A percentile compares a stretch with the other conserved stretches of the same genome.
Conservation (phyloP, 1,284 basidiomycete species). For the Moniliella sp. region DNA sequence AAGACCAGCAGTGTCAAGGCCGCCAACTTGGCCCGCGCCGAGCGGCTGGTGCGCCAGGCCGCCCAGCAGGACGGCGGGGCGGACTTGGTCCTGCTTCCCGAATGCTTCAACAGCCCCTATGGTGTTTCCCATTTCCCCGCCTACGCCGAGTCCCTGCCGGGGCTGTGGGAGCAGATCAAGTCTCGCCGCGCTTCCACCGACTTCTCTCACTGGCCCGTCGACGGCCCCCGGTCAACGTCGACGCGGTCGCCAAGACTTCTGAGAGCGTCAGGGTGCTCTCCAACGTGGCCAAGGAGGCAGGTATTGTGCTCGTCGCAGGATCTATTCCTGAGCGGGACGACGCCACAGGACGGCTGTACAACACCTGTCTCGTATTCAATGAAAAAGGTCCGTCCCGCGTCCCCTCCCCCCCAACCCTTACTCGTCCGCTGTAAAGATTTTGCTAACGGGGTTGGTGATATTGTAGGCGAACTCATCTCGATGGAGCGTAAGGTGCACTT, state of each 20-base stretch:
- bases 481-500: conserved; percentile 83
- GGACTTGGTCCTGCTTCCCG: conserved; percentile 39
- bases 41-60: conserved; percentile 9
- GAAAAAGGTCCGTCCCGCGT: conserved; percentile 45
- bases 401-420: neutral
- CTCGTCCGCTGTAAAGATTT: neutral
- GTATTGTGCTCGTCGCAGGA: conserved; percentile 74
- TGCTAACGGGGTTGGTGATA: neutral
- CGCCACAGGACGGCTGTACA: conserved; percentile 20
- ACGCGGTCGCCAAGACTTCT: conserved; percentile 40
- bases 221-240: conserved; percentile 36
- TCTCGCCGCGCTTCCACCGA: conserved; percentile 4
- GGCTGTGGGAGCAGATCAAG: conserved; percentile 22
- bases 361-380: conserved; percentile 47
- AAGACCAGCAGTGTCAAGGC: conserved; percentile 21
- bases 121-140: conserved; percentile 44
- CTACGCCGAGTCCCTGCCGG: conserved; percentile 25
- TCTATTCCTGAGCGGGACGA: conserved; percentile 28
- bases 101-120: conserved; percentile 96
- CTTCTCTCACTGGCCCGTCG: conserved; percentile 35
- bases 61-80: conserved; percentile 6
- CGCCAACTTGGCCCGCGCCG: conserved; percentile 19
- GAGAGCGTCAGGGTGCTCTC: conserved; percentile 66
- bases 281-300: conserved; percentile 54
- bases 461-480: conserved; percentile 56